Evolutionary conservation across 2,329 filamentous ascomycete species (phyloP).

Genomic region (Coniochaeta prunicola): DNA sequence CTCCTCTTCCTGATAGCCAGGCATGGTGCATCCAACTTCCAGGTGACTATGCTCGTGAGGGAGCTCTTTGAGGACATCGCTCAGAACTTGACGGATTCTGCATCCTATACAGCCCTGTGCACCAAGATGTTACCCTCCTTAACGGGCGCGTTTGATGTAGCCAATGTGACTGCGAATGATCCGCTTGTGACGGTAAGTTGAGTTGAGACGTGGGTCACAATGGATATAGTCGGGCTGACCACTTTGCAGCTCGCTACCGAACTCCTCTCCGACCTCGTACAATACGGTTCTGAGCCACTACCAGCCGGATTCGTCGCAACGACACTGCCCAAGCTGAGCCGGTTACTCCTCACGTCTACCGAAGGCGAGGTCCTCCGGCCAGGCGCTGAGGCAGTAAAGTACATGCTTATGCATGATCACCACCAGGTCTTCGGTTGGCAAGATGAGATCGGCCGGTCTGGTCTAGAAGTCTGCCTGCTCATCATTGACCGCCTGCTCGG

Average conservation of each 20-base stretch:
- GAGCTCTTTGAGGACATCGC: slow-evolving; percentile 91
- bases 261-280: slow-evolving; percentile 70
- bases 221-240: slow-evolving; percentile 5
- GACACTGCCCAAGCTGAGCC: slow-evolving; percentile 79
- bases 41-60: slow-evolving; percentile 77
- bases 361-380: slow-evolving; percentile 86
- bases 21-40: slow-evolving; percentile 83
- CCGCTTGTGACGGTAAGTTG: slow-evolving; percentile 64
- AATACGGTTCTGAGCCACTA: slow-evolving; percentile 77
- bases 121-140: slow-evolving; percentile 81
- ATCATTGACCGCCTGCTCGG: slow-evolving; percentile 89
- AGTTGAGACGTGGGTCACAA: neutral
- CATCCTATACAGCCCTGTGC: slow-evolving; percentile 72
- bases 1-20: slow-evolving; percentile 84
- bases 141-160: slow-evolving; percentile 83
- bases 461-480: slow-evolving; percentile 79
- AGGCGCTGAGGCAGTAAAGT: slow-evolving; percentile 78
- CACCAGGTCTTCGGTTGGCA: slow-evolving; percentile 84
- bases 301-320: slow-evolving; percentile 80
- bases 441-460: slow-evolving; percentile 71
- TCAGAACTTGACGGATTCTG: slow-evolving; percentile 54
- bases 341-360: slow-evolving; percentile 72
- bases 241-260: slow-evolving; percentile 60
- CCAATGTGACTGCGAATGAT: slow-evolving; percentile 76
- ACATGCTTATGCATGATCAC: slow-evolving; percentile 83